Conservation (phyloP, 257 asterid species). For the Solanum bulbocastanum region DNA sequence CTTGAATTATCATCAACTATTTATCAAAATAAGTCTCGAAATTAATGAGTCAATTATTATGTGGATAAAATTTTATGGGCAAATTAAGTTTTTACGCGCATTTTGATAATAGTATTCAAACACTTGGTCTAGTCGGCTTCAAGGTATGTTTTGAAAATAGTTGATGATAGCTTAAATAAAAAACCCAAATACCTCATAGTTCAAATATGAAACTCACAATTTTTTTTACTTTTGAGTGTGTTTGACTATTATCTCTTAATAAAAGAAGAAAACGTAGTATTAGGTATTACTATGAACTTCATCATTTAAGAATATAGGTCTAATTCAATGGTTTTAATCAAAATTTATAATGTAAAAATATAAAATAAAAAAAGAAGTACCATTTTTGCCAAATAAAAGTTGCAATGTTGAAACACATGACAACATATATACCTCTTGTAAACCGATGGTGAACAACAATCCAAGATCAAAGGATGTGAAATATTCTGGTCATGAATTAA, state of each 20-base stretch:
- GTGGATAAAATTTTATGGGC: neutral
- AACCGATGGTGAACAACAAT: neutral
- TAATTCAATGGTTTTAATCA: neutral
- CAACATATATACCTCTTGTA: neutral
- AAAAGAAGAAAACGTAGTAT: neutral
- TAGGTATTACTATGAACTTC: too few relatives aligned
- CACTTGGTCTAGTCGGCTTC: neutral
- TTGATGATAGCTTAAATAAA: neutral
- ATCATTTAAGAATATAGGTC: neutral
- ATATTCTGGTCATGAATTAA: neutral
- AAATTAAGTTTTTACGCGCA: neutral
- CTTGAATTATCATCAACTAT: neutral
- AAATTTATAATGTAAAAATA: neutral
- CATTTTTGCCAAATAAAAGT: neutral
- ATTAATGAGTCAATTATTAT: neutral
- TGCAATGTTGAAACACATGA: neutral
- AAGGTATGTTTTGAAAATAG: neutral
- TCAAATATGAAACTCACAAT: neutral
- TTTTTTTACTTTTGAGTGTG: neutral
- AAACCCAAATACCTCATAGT: too few relatives aligned
- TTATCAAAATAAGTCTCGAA: too few relatives aligned
- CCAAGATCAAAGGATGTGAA: neutral
- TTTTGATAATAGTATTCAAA: neutral
- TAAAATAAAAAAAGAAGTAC: neutral
- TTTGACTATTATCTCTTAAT: neutral